Evolutionary conservation across 176 grass and related monocot species (phyloP).

Genomic region (Eleusine coracana): DNA sequence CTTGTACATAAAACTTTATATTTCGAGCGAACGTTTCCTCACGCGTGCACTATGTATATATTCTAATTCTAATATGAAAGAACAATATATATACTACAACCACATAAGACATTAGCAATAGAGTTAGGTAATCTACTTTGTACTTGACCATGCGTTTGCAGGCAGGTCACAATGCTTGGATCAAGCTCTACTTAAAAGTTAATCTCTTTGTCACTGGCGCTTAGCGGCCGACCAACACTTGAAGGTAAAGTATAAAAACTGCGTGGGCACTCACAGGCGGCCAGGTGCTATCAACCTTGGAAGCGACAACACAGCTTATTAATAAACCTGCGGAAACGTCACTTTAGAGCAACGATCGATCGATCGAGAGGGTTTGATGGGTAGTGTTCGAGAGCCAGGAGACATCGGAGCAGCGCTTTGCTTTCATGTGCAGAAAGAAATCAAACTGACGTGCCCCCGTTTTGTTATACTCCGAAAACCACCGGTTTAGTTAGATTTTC

Average conservation of each 20-base stretch:
- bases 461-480: too few relatives aligned
- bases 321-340: conserved; percentile 6
- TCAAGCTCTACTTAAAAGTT: neutral
- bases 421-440: conserved; percentile 33
- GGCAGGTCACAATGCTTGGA: conserved; percentile 1
- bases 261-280: neutral
- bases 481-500: neutral
- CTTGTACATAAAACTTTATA: neutral
- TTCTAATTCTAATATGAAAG: neutral
- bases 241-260: neutral
- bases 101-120: neutral
- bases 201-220: neutral
- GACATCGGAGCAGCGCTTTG: conserved; percentile 47
- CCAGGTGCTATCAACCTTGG: neutral
- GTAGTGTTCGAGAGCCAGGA: conserved; percentile 41
- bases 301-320: conserved; percentile 12
- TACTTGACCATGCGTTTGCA: neutral
- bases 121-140: neutral
- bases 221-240: neutral
- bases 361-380: conserved; percentile 26
- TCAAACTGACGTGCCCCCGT: neutral
- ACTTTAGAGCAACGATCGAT: conserved; percentile 21
- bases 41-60: neutral
- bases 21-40: neutral
- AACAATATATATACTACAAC: neutral